Evolutionary conservation across 306 rosid genomes (phyloP).

Genomic region (Prosopis cineraria): DNA sequence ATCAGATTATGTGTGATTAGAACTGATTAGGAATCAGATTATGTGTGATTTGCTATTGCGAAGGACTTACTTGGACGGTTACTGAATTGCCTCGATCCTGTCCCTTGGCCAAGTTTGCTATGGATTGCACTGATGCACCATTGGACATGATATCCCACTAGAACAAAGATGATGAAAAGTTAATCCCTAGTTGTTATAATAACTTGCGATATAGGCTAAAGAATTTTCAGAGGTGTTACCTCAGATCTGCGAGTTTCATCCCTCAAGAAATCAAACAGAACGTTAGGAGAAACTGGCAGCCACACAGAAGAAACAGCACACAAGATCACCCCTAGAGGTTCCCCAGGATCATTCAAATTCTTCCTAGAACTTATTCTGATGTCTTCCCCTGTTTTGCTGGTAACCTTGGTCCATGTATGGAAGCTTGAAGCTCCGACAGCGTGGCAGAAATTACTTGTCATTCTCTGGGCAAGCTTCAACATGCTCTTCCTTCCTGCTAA

Average conservation of each 20-base stretch:
- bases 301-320: conserved; percentile 95
- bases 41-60: not conserved
- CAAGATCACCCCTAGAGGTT: conserved; percentile 83
- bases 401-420: conserved; percentile 78
- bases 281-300: conserved; percentile 72
- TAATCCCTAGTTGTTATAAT: not conserved
- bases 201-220: not conserved
- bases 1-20: too few relatives aligned
- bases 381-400: conserved; percentile 87
- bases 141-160: conserved; percentile 92
- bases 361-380: conserved; percentile 84
- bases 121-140: conserved; percentile 70
- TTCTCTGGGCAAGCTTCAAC: conserved; percentile 88
- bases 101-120: conserved; percentile 90
- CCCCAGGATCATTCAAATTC: conserved; percentile 92
- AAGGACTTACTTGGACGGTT: conserved; percentile 70
- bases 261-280: conserved; percentile 75
- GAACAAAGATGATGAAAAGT: conserved; percentile 13
- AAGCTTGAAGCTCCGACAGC: conserved; percentile 90
- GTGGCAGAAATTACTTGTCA: conserved; percentile 78
- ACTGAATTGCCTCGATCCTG: conserved; percentile 97
- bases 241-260: conserved; percentile 73
- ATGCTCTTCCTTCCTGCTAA: conserved; percentile 97
- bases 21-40: too few relatives aligned
- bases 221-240: conserved; percentile 45